A percentile compares a stretch with the other conserved stretches of the same genome.
Conservation (phyloP, 192 early-diverging fungal species). For the Chytriomyces confervae region DNA sequence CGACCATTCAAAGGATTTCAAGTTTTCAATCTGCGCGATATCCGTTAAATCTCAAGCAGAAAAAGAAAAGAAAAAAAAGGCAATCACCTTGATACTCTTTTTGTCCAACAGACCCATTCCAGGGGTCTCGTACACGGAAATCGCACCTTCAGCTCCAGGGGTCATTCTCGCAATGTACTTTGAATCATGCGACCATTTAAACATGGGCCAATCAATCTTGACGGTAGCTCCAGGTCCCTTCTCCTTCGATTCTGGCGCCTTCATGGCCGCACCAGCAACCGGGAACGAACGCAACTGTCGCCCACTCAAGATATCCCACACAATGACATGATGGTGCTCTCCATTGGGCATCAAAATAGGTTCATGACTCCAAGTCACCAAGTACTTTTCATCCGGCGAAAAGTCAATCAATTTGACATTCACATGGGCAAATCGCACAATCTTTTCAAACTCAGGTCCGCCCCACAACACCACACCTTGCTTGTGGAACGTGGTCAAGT, state of each 20-base stretch:
- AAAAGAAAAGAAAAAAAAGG: background rate
- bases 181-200: constrained; percentile 96
- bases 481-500: constrained; percentile 90
- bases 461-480: constrained; percentile 97
- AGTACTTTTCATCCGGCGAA: constrained; percentile 91
- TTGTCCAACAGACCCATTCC: constrained; percentile 91
- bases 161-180: constrained; percentile 92
- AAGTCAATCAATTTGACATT: constrained; percentile 91
- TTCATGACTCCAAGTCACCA: constrained; percentile 90
- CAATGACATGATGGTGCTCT: constrained; percentile 53
- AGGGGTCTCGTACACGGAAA: constrained; percentile 93
- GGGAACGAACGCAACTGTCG: constrained; percentile 89
- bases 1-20: constrained; percentile 63
- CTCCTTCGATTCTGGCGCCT: constrained; percentile 36
- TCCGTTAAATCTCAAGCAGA: background rate
- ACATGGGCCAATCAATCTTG: constrained; percentile 86
- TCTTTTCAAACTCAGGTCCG: constrained; percentile 87
- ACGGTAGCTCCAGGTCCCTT: constrained; percentile 37
- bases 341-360: constrained; percentile 76
- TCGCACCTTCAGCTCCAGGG: constrained; percentile 64
- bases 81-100: constrained; percentile 84
- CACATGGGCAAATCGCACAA: constrained; percentile 89
- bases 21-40: constrained; percentile 47
- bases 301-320: constrained; percentile 93
- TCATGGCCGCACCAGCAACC: constrained; percentile 50